Evolutionary conservation across 177 flowering plant species (phyloP), one percentile per base, ranked within the genome.

Genomic region (Viscum album): DNA sequence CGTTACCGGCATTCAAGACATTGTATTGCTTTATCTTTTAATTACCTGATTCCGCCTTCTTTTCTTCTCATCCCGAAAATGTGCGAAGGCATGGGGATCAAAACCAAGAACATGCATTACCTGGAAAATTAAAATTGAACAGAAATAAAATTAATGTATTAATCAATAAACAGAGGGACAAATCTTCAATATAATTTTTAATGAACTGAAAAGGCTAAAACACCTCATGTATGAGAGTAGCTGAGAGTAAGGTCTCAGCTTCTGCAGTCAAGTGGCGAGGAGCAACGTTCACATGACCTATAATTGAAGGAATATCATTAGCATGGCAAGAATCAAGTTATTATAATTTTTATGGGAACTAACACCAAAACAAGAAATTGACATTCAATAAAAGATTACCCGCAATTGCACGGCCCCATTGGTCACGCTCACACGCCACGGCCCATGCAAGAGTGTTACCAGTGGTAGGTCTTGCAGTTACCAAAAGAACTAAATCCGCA

Each of bases 81-180:
- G 99, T 64, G 98, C 85, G 75, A 95, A 95, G 74, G 99, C 99
- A 83, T 95, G 99, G 61, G 99, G 99, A 79, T 95, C 99, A 82
- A 95, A 95, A 45, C 99, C 99, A 76, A 95, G 96, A 78, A 95
- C 99, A 75, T 95, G 99, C 97, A 95, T 95, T 39, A 95, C 99
- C 98, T 94, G 76, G 61, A 73, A 52, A 33, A 17, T 32, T 5
- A 33, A 2, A 35, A 35, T 8, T 23, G n/a, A n/a, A n/a, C n/a
- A n/a, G n/a, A n/a, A n/a, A n/a, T n/a, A 61, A 58, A 61, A 61
- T 61, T 15, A 28, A 61, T 61, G 31, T 61, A 17, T 34, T 12
- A 61, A 32, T 31, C 35, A 63, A 35, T 23, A 21, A 33, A 17
- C 34, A 35, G 31, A 2, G 31, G n/a, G n/a, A n/a, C n/a, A n/a